phyloP scores from a whole-genome alignment of 1,139 yeast species.

The Fermentozyma sake region DNA sequence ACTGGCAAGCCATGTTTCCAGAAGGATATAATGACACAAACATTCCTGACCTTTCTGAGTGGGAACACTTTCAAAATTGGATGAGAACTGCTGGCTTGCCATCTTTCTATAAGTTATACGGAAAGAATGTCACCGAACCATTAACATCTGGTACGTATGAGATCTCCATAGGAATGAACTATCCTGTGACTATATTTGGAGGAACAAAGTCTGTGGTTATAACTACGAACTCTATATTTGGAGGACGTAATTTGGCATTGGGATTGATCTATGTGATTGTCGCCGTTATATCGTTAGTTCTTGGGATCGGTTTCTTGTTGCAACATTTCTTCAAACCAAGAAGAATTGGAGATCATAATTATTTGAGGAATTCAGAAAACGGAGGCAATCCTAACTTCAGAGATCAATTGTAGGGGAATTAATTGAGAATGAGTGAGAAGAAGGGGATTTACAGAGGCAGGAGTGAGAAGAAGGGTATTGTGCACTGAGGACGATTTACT shows the following conservation, averaged over 20 bases:
- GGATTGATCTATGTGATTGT: constrained; percentile 67
- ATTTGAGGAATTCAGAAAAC: constrained; percentile 22
- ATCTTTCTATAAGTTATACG: constrained; percentile 61
- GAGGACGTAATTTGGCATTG: constrained; percentile 65
- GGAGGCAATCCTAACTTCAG: constrained; percentile 9
- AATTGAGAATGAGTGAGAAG: too few relatives aligned
- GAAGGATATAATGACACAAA: constrained; percentile 65
- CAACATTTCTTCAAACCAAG: constrained; percentile 47
- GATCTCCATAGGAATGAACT: constrained; percentile 56
- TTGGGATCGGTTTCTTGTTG: constrained; percentile 42
- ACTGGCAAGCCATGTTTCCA: constrained; percentile 64
- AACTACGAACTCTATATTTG: constrained; percentile 63
- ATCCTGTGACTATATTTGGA: constrained; percentile 65
- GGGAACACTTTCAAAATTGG: constrained; percentile 64
- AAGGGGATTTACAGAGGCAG: too few relatives aligned
- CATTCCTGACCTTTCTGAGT: constrained; percentile 51
- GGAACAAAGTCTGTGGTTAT: constrained; percentile 67
- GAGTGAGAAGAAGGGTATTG: too few relatives aligned
- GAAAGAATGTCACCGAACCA: constrained; percentile 47
- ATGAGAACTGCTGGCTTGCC: constrained; percentile 83
- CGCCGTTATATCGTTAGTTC: constrained; percentile 48
- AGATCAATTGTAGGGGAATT: constrained; percentile 15
- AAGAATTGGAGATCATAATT: constrained; percentile 43
- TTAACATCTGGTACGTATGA: constrained; percentile 57
- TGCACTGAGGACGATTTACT: too few relatives aligned